Evolutionary conservation across 192 early-diverging fungal species (phyloP).

Genomic region (Coemansia sp.): DNA sequence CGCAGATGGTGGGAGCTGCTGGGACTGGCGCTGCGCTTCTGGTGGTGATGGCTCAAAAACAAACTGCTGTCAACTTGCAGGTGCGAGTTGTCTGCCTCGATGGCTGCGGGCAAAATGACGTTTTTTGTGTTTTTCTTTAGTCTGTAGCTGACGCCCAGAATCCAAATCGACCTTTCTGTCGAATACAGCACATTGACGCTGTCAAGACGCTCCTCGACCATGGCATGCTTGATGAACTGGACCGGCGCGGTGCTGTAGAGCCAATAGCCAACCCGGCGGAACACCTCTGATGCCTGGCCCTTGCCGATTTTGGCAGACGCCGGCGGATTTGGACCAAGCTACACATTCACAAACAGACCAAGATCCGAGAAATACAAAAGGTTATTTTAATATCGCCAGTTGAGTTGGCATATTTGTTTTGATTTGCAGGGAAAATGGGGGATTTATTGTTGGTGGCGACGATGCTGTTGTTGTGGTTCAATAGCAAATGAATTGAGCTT

Average conservation of each 20-base stretch:
- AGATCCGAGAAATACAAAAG: not conserved
- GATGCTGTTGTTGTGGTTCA: no score
- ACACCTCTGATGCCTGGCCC: constrained; percentile 49
- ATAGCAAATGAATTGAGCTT: no score
- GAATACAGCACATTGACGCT: constrained; percentile 52
- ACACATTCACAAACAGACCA: no score
- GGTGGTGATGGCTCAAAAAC: constrained; percentile 52
- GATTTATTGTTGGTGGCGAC: no score
- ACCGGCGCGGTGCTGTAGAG: constrained; percentile 56
- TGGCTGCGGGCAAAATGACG: constrained; percentile 43
- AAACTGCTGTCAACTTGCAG: constrained; percentile 50
- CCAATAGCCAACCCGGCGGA: constrained; percentile 55
- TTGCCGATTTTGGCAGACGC: constrained; percentile 45
- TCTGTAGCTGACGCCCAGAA: constrained; percentile 51
- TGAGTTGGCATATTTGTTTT: no score
- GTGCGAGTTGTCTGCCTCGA: constrained; percentile 47
- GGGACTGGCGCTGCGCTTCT: constrained; percentile 51
- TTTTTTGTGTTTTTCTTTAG: constrained; percentile 46
- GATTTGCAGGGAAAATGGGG: not conserved
- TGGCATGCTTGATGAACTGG: constrained; percentile 56
- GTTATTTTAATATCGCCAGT: no score
- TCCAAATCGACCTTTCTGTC: constrained; percentile 51
- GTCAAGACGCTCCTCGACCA: constrained; percentile 52
- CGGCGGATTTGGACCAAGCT: constrained; percentile 45
- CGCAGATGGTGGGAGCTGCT: constrained; percentile 24